phyloP scores from a whole-genome alignment of 768 basidiomycete species.

The Boletus subcaerulescens region DNA sequence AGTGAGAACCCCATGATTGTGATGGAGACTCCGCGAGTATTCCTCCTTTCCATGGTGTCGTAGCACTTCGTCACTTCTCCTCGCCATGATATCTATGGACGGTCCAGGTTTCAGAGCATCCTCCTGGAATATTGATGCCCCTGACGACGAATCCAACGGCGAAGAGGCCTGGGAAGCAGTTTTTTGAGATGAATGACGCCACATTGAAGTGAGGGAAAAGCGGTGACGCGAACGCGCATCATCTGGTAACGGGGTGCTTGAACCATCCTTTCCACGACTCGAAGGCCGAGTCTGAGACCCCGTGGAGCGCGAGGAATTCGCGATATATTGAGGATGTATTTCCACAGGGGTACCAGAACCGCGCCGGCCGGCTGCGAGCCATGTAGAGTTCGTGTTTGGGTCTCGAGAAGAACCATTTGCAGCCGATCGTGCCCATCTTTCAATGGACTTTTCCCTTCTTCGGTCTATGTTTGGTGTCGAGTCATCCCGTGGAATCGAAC shows the following conservation, averaged over 20 bases:
- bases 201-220: conserved; percentile 32
- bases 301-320: conserved; percentile 19
- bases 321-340: conserved; percentile 3
- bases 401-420: conserved; percentile 22
- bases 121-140: conserved; percentile 27
- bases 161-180: conserved; percentile 29
- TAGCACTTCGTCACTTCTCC: conserved; percentile 47
- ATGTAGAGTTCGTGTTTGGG: conserved; percentile 9
- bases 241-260: conserved; percentile 20
- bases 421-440: conserved; percentile 32
- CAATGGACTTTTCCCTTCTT: conserved; percentile 32
- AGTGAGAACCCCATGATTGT: conserved; percentile 31
- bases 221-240: conserved; percentile 26
- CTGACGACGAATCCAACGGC: conserved; percentile 33
- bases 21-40: conserved; percentile 23
- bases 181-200: conserved; percentile 22
- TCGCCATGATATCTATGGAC: conserved; percentile 22
- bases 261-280: conserved; percentile 22
- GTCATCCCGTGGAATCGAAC: conserved; percentile 22
- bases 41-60: conserved; percentile 28
- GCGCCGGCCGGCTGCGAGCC: conserved; percentile 14
- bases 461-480: conserved; percentile 18
- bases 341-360: conserved; percentile 34
- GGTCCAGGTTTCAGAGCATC: conserved; percentile 15
- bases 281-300: conserved; percentile 26